Evolutionary conservation across 768 basidiomycete species (phyloP).

Genomic region (Porphyrellus cyaneotinctus): DNA sequence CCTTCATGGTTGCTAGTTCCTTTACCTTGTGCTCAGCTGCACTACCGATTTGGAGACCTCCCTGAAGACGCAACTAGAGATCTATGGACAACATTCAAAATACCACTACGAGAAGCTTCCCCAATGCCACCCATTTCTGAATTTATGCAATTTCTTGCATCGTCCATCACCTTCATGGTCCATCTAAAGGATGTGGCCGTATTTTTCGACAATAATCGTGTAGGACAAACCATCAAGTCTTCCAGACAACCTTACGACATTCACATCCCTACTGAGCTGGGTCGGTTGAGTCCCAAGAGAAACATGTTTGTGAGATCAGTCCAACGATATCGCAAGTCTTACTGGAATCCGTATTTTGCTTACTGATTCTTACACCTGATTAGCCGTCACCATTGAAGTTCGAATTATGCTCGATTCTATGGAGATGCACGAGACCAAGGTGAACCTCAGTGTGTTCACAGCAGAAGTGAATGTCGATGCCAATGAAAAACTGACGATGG

Average conservation of each 20-base stretch:
- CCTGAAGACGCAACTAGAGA: constrained; percentile 4
- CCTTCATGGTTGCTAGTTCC: too few relatives aligned
- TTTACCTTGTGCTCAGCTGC: neutral
- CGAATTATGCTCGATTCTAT: neutral
- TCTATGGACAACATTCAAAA: constrained; percentile 81
- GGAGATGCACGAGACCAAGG: neutral
- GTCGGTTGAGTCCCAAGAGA: constrained; percentile 46
- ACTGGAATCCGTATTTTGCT: neutral
- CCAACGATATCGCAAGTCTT: neutral
- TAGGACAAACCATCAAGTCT: constrained; percentile 61
- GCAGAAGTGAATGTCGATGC: neutral
- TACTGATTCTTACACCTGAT: neutral
- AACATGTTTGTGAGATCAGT: constrained; percentile 58
- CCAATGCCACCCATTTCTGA: constrained; percentile 78
- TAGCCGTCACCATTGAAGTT: neutral
- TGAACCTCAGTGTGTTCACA: neutral
- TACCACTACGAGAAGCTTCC: constrained; percentile 72
- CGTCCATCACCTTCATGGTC: constrained; percentile 89
- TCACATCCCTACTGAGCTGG: constrained; percentile 50
- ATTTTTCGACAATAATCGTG: constrained; percentile 67
- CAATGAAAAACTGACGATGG: neutral
- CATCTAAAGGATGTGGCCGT: constrained; percentile 69
- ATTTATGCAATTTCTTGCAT: constrained; percentile 83
- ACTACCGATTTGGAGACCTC: neutral
- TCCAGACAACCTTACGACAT: constrained; percentile 45